Evolutionary conservation across 805 yeast genomes (phyloP).

Genomic region (Candida stauntonica): DNA sequence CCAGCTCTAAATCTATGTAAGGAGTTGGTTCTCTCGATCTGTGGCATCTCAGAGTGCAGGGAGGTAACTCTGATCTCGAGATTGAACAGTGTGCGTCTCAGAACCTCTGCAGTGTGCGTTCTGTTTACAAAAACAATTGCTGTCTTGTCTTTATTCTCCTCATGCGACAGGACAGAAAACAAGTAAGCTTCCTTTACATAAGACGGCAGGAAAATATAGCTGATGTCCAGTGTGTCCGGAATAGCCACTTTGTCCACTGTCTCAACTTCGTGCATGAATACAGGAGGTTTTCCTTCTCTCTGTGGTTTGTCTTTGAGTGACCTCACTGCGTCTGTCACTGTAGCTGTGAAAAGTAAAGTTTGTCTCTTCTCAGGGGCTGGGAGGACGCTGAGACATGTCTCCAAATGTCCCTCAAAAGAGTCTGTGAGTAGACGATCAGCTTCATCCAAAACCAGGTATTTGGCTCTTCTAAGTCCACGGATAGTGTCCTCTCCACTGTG

Average conservation of each 20-base stretch:
- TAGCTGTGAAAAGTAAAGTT: conserved; percentile 90
- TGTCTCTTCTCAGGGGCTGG: conserved; percentile 76
- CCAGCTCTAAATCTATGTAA: conserved; percentile 90
- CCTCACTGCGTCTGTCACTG: conserved; percentile 89
- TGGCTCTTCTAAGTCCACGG: conserved; percentile 70
- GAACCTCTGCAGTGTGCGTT: conserved; percentile 83
- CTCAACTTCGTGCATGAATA: conserved; percentile 71
- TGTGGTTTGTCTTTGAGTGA: conserved; percentile 62
- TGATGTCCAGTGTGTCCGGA: conserved; percentile 64
- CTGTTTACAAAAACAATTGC: conserved; percentile 89
- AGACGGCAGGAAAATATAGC: conserved; percentile 75
- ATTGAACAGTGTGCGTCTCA: conserved; percentile 69
- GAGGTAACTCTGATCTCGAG: conserved; percentile 82
- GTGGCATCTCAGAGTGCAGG: conserved; percentile 92
- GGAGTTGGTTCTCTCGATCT: conserved; percentile 84
- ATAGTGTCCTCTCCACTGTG: conserved; percentile 87
- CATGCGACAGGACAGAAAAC: conserved; percentile 59
- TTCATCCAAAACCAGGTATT: conserved; percentile 87
- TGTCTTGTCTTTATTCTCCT: conserved; percentile 58
- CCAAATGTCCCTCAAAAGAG: conserved; percentile 77
- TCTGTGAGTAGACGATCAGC: conserved; percentile 76
- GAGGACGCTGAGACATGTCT: conserved; percentile 62
- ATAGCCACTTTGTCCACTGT: conserved; percentile 71
- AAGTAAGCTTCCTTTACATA: conserved; percentile 89
- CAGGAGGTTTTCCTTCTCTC: conserved; percentile 49